Evolutionary conservation across 2,329 filamentous ascomycete species (phyloP).

Genomic region (Mollisia scopiformis): DNA sequence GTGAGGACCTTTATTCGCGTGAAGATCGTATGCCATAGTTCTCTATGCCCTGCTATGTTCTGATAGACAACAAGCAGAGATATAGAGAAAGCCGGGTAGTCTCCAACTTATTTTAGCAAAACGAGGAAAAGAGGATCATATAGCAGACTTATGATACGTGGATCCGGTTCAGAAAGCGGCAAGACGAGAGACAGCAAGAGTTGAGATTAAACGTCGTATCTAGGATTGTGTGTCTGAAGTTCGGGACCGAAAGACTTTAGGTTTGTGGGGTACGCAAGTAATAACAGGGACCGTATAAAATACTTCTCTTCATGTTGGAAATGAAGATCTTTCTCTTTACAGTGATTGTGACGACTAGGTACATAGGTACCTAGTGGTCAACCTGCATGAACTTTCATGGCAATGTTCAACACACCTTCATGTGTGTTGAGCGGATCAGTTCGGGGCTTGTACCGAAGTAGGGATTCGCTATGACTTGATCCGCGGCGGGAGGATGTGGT

Average conservation of each 20-base stretch:
- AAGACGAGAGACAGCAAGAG: neutral
- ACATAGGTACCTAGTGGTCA: too few relatives aligned
- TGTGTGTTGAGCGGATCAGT: neutral
- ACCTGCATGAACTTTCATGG: neutral
- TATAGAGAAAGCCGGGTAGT: too few relatives aligned
- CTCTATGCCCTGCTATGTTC: neutral
- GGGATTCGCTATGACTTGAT: neutral
- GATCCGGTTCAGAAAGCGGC: neutral
- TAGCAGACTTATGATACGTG: too few relatives aligned
- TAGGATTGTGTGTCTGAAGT: neutral
- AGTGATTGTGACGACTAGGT: too few relatives aligned
- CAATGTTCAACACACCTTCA: neutral
- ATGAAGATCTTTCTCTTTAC: neutral
- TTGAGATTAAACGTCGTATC: neutral
- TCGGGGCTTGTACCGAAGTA: neutral
- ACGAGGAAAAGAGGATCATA: too few relatives aligned
- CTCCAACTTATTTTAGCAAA: too few relatives aligned
- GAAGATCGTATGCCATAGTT: neutral
- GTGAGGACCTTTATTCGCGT: constrained; percentile 2
- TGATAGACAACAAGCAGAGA: neutral
- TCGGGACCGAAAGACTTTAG: neutral
- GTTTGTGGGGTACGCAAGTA: neutral
- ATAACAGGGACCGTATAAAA: neutral
- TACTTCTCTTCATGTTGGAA: neutral
- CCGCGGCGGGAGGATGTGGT: neutral